Conservation (phyloP, 2,329 filamentous ascomycete genomes). For the Neopestalotiopsis sp. region DNA sequence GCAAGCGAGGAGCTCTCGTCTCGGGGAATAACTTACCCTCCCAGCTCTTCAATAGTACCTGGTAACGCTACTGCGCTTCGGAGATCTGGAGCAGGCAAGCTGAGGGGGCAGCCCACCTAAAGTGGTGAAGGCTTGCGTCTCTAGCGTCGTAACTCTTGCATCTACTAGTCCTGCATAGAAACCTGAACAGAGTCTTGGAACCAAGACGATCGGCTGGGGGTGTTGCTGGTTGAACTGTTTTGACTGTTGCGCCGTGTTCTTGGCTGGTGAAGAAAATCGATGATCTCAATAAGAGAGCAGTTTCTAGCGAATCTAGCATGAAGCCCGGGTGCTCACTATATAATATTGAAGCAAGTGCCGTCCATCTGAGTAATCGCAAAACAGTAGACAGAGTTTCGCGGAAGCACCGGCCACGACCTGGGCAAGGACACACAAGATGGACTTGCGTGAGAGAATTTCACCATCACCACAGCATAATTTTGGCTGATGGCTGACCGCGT, state of each 20-base stretch:
- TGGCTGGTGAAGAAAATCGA: not conserved
- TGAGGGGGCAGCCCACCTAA: not conserved
- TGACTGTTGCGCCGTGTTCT: not conserved
- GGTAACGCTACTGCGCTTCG: not conserved
- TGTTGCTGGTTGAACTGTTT: not conserved
- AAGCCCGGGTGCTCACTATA: not conserved
- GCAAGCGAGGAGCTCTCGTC: not conserved
- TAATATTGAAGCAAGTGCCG: not conserved
- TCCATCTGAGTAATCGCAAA: not conserved
- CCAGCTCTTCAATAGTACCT: not conserved
- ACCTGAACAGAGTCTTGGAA: conserved; percentile 2
- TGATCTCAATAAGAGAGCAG: not conserved
- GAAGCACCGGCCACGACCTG: not conserved
- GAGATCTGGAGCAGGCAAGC: not conserved
- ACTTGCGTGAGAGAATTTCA: not conserved
- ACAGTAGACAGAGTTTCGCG: not conserved
- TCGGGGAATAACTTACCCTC: not conserved
- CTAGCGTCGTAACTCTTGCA: not conserved
- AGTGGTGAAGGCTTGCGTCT: conserved; percentile 2
- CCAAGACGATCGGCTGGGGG: not conserved
- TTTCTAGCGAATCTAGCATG: not conserved
- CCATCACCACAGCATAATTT: not conserved
- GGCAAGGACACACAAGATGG: not conserved
- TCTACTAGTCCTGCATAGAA: conserved; percentile 11
- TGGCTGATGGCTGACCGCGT: not conserved